These are phyloP conservation scores for Dipodascopsis tothii DNA, from an alignment of 805 yeast species.

Conservation along the genomic window DNA sequence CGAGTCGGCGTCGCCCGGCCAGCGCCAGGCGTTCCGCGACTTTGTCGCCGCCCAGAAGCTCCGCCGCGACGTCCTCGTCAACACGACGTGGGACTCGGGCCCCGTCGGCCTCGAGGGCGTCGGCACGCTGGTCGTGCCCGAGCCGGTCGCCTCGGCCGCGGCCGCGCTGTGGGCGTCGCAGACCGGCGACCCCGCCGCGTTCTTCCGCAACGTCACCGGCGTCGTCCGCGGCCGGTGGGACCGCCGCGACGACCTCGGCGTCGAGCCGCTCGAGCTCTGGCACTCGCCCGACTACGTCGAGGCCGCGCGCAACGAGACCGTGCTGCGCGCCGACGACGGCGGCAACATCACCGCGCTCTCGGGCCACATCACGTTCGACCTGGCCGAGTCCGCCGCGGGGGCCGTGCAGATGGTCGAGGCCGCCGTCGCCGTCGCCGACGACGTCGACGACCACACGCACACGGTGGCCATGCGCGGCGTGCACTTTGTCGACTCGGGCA, in stretches of 20 bases:
- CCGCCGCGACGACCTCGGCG: constrained; percentile 3
- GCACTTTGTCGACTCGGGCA: constrained; percentile 32
- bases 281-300: constrained; percentile 4
- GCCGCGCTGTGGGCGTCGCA: constrained; percentile 44
- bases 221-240: constrained; percentile 16
- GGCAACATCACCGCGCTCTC: constrained; percentile 23
- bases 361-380: constrained; percentile 15
- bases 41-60: constrained; percentile 11
- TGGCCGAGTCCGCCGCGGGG: constrained; percentile 13
- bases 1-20: constrained; percentile 18
- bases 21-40: constrained; percentile 18
- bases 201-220: constrained; percentile 19
- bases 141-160: constrained; percentile 44
- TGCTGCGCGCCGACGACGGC: constrained; percentile 23
- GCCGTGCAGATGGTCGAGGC: constrained; percentile 20
- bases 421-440: constrained; percentile 17
- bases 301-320: constrained; percentile 1
- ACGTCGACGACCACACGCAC: constrained; percentile 22
- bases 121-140: constrained; percentile 47
- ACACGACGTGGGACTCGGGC: constrained; percentile 17
- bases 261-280: constrained; percentile 18
- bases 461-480: constrained; percentile 30
- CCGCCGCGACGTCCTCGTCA: constrained; percentile 15
- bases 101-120: constrained; percentile 21
- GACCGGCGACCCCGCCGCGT: constrained; percentile 25